Percentiles rank a stretch among this genome's conserved stretches.
phyloP scores from a whole-genome alignment of 306 rosid species.

The Rubus parviflorus region DNA sequence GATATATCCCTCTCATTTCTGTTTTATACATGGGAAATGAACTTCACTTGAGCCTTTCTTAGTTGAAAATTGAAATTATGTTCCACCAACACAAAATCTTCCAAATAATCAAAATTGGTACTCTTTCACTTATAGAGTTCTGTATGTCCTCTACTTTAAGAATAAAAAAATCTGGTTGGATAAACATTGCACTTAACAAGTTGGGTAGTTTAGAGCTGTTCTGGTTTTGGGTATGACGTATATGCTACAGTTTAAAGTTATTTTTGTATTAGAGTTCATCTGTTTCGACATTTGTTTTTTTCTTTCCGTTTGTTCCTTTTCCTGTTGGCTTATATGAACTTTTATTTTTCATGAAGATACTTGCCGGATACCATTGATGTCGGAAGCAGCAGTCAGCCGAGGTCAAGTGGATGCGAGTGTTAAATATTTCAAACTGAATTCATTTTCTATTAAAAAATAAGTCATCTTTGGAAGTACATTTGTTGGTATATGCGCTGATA shows the following conservation, averaged over 20 bases:
- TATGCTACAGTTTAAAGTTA: background rate
- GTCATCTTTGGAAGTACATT: constrained; percentile 31
- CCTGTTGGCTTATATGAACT: constrained; percentile 22
- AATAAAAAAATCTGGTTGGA: background rate
- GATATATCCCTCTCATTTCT: background rate
- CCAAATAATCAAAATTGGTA: background rate
- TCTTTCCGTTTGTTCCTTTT: constrained; percentile 11
- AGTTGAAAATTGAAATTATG: background rate
- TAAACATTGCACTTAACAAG: background rate
- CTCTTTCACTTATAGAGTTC: background rate
- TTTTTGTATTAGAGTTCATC: background rate
- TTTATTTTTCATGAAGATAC: constrained; percentile 54
- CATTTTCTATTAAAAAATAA: constrained; percentile 42
- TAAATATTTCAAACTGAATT: constrained; percentile 47
- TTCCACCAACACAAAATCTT: background rate
- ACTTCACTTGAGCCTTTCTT: background rate
- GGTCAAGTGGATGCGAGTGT: constrained; percentile 93
- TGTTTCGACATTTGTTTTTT: background rate
- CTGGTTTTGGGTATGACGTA: background rate
- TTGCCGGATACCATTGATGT: constrained; percentile 98
- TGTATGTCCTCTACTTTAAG: background rate
- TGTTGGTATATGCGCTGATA: constrained; percentile 34
- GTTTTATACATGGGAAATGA: background rate
- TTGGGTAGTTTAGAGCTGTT: background rate
- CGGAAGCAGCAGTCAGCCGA: constrained; percentile 69